Conservation (phyloP, 2,329 filamentous ascomycete species). For the Colletotrichum incanum region DNA sequence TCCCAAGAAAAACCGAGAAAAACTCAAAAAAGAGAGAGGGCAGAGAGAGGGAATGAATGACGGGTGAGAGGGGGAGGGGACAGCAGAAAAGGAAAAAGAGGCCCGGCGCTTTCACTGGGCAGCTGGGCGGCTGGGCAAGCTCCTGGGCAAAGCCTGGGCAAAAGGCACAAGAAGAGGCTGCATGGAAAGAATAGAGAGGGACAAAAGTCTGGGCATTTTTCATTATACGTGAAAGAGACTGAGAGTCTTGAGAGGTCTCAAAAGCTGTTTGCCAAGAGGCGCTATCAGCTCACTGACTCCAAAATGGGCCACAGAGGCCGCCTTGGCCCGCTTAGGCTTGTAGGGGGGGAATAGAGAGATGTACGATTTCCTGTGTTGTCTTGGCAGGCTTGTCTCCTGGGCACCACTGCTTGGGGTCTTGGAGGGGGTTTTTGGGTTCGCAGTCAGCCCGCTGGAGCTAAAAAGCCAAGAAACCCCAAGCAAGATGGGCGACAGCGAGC, state of each 20-base stretch:
- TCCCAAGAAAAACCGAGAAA: conserved; percentile 34
- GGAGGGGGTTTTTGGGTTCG: not conserved
- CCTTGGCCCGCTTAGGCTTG: conserved; percentile 32
- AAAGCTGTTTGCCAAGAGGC: conserved; percentile 34
- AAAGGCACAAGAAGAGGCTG: not conserved
- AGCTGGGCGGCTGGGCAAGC: conserved; percentile 8
- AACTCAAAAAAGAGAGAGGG: not conserved
- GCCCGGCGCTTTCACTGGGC: not conserved
- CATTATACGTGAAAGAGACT: not conserved
- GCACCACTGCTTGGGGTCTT: conserved; percentile 3
- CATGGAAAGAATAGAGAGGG: not conserved
- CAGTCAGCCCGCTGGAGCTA: not conserved
- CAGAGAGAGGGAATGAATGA: not conserved
- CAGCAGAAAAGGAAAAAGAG: not conserved
- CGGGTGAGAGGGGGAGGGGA: not conserved
- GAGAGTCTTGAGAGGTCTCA: conserved; percentile 28
- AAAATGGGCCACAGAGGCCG: conserved; percentile 31
- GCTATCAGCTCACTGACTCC: conserved; percentile 42
- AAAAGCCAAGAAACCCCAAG: not conserved
- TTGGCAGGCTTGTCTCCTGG: conserved; percentile 24
- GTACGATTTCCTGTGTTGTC: conserved; percentile 21
- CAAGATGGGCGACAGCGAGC: conserved; percentile 11
- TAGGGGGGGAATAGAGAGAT: not conserved
- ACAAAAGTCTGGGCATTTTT: not conserved
- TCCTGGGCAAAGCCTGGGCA: conserved; percentile 12